phyloP scores from a whole-genome alignment of 75 land plant species.

The Pinus taeda region DNA sequence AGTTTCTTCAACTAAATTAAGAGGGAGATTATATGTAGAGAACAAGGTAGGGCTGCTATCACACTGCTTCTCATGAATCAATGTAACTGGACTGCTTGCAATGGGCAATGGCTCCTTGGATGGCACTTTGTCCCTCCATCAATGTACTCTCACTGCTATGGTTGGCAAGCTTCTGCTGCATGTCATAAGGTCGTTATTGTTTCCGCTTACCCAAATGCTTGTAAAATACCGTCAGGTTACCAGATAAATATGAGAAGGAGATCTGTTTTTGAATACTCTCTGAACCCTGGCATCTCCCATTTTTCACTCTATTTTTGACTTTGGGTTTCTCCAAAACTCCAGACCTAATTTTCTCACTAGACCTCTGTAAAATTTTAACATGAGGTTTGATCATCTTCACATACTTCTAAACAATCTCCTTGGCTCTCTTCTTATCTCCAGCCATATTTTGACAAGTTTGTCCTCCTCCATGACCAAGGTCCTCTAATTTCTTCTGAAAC shows the following conservation, averaged over 20 bases:
- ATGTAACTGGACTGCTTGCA: constrained; percentile 25
- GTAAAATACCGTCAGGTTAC: constrained; percentile 3
- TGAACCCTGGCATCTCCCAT: background rate
- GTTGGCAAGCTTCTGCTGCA: background rate
- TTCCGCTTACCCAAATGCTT: background rate
- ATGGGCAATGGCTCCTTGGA: constrained; percentile 40
- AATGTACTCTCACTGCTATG: constrained; percentile 8
- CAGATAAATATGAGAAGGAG: background rate
- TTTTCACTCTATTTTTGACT: background rate
- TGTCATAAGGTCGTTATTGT: background rate
- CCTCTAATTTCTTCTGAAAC: background rate
- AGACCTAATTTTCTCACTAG: constrained; percentile 27
- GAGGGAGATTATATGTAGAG: too few relatives aligned
- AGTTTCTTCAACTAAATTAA: too few relatives aligned
- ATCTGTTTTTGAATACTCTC: background rate
- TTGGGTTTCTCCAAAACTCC: constrained; percentile 15
- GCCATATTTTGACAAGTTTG: too few relatives aligned
- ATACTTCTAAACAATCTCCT: constrained; percentile 46
- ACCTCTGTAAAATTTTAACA: constrained; percentile 37
- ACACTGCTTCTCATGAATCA: background rate
- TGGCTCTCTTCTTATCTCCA: constrained; percentile 9
- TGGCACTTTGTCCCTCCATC: constrained; percentile 26
- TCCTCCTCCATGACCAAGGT: too few relatives aligned
- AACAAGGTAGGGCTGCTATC: too few relatives aligned
- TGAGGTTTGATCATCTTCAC: constrained; percentile 64